These are phyloP conservation scores for Sporothrix phasma DNA, from an alignment of 2,329 filamentous ascomycete species.

Conservation along the genomic window DNA sequence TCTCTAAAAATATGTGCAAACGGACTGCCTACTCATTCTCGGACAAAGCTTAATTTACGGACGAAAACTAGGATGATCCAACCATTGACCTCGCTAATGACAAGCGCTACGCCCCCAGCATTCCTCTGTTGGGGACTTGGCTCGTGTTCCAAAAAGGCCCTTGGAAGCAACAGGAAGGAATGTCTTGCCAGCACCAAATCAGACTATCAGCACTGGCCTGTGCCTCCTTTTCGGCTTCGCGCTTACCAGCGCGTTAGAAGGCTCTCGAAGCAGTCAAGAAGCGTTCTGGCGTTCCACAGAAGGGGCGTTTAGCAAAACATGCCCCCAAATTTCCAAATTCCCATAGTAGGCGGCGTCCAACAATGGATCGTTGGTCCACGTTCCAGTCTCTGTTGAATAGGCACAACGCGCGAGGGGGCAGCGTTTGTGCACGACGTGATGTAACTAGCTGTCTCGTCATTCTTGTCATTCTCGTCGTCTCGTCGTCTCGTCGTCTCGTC, in stretches of 20 bases:
- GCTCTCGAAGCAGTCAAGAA: not conserved
- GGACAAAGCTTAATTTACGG: not conserved
- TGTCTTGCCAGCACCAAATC: too few relatives aligned
- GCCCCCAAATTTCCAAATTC: too few relatives aligned
- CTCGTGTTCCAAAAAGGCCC: too few relatives aligned
- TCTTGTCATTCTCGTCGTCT: too few relatives aligned
- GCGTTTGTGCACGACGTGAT: not conserved
- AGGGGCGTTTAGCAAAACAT: too few relatives aligned
- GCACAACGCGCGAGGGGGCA: not conserved
- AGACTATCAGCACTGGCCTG: not conserved
- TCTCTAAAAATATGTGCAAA: not conserved
- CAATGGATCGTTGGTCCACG: not conserved
- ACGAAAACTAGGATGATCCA: not conserved
- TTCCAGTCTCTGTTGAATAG: constrained; percentile 13
- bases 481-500: too few relatives aligned
- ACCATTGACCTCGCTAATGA: not conserved
- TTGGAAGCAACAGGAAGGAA: too few relatives aligned
- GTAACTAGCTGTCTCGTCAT: too few relatives aligned
- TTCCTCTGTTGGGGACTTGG: not conserved
- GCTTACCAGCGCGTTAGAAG: not conserved
- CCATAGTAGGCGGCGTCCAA: not conserved
- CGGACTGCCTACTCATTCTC: not conserved
- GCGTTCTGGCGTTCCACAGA: not conserved
- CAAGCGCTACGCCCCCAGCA: not conserved
- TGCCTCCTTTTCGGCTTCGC: not conserved